Evolutionary conservation across 331 rosid genomes (phyloP).

Genomic region (Malus hybrid): DNA sequence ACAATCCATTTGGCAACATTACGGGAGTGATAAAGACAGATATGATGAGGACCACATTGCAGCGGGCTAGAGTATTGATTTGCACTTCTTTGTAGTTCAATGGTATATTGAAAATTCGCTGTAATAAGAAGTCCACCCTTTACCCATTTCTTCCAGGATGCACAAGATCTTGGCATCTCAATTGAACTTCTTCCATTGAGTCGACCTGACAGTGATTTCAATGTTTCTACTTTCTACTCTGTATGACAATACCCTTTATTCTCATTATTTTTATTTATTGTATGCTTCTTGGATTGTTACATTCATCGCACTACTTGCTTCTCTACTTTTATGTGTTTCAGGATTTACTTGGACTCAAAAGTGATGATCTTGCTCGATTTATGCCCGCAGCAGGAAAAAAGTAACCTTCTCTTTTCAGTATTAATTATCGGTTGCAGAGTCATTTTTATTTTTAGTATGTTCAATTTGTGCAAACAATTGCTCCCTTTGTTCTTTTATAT

Average conservation of each 20-base stretch:
- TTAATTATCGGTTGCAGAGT: not conserved
- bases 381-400: constrained; percentile 55
- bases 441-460: not conserved
- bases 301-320: constrained; percentile 8
- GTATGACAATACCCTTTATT: constrained; percentile 41
- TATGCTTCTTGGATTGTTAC: constrained; percentile 8
- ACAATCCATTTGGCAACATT: constrained; percentile 79
- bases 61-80: constrained; percentile 73
- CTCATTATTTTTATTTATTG: not conserved
- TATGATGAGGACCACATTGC: constrained; percentile 78
- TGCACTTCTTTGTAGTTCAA: not conserved
- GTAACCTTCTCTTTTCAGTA: constrained; percentile 30
- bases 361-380: constrained; percentile 59
- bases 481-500: not conserved
- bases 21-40: constrained; percentile 66
- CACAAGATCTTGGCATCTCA: constrained; percentile 83
- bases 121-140: not conserved
- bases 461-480: not conserved
- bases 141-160: constrained; percentile 48
- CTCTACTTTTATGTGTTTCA: constrained; percentile 19
- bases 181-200: constrained; percentile 86
- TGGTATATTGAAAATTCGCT: not conserved
- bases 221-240: constrained; percentile 61
- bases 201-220: constrained; percentile 43
- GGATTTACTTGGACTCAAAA: constrained; percentile 78